These are phyloP conservation scores for Triticum monococcum DNA, from an alignment of 176 grass and related monocot species.

Conservation along the genomic window DNA sequence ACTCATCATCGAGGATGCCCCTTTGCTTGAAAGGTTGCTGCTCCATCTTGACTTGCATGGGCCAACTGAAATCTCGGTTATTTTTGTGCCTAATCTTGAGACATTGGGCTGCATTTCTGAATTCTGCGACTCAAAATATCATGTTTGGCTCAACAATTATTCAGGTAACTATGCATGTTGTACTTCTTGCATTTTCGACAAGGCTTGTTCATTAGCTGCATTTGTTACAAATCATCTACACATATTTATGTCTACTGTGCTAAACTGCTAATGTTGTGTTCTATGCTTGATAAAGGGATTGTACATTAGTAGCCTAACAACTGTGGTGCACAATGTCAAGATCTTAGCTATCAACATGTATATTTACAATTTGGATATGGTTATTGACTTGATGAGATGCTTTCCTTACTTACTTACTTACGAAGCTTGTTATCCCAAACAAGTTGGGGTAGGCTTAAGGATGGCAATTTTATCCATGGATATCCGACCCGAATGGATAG, in stretches of 20 bases:
- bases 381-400: neutral
- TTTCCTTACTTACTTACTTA: neutral
- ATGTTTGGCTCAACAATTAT: neutral
- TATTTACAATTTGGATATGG: neutral
- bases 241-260: neutral
- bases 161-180: neutral
- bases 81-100: neutral
- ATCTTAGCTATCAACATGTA: neutral
- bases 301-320: neutral
- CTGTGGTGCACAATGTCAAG: neutral
- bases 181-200: neutral
- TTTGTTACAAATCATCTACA: neutral
- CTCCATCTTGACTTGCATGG: neutral
- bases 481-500: too few species aligned
- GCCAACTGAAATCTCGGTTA: neutral
- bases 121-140: neutral
- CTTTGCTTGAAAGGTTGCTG: neutral
- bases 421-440: too few species aligned
- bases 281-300: neutral
- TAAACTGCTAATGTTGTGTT: neutral
- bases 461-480: too few species aligned
- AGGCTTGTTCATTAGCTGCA: neutral
- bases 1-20: neutral
- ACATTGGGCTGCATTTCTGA: neutral
- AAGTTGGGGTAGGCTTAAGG: too few species aligned